Base-by-base conservation (phyloP, 140 eudicot genomes). In the Senecio squalidus region DNA sequence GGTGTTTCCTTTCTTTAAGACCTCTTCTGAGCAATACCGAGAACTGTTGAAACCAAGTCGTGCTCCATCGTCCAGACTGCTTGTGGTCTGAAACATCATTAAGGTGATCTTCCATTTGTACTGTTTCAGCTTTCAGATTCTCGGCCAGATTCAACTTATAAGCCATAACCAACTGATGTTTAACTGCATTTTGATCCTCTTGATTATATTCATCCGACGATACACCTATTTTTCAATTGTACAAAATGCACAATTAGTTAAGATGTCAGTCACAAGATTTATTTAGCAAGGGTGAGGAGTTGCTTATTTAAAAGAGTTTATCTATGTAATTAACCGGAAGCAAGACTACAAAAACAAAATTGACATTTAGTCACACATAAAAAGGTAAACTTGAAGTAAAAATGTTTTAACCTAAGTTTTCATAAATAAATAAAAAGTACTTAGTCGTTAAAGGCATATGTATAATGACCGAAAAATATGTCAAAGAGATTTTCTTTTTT, bases 1-100 rank as follows among this genome's bases (percentile, higher is more conserved):
- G 83, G 15, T 92, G 98, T 34, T 49, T 81, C 40, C 96, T 33
- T 66, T 92, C 98, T 70, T 87, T 92, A 17, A 92, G 20, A 0
- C 95, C 93, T 84, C 98, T 73, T 44, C 59, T 34, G 3, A 92
- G 65, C 66, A 92, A 62, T 21, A 92, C 71, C 0, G 71, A 30
- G 54, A 87, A 77, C 39, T 92, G 98, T 31, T 81, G 76, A 81
- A 70, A 75, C 98, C 96, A 92, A 21, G 76, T 79, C 22, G 89
- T 84, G 36, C 78, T 67, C 96, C 98, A 92, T 48, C 81, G 45
- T 14, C 57, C 76, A 30, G 27, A 46, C 34, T 75, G 31, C 65
- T 72, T 78, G 61, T 58, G 75, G 18, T 75, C 73, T 1, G 34
- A n/a, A 36, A 14, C 60, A 9, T 40, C 51, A 4, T 57, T 61